Base-by-base conservation (phyloP, 2,329 filamentous ascomycete species). In the Pseudocercospora crystallina region DNA sequence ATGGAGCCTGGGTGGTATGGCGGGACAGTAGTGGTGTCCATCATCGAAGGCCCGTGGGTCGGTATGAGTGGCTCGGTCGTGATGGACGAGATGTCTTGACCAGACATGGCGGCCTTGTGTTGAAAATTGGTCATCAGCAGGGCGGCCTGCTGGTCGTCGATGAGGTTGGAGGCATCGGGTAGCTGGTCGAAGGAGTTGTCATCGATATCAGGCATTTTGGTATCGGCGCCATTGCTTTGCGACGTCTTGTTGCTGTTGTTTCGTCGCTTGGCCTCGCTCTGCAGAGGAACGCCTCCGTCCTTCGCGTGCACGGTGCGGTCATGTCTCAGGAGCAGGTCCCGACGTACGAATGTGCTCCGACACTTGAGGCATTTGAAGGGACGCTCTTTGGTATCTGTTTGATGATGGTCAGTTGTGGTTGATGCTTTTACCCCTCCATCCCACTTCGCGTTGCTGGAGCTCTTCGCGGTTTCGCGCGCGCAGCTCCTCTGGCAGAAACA, bases 321-420 rank as follows among this genome's bases (percentile, higher is more conserved):
- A 77, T 99, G 94, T 71, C 94, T 88, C 61, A 99, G 84, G 46
- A 99, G 85, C 57, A 99, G 81, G 76, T 99, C 94, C 74, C 94
- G 89, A 71, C 94, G 89, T 65, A 99, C 94, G 71, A 99, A 99
- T 56, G 94, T 99, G 79, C 91, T 96, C 68, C 91, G 83, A 74
- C 94, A 99, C 77, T 99, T 99, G 78, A 90, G 81, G 75, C 94
- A 99, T 73, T 97, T 97, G 81, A 99, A 99, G 33, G 94, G 94
- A 58, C 94, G 86, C 75, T 97, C 94, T 76, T 99, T 99, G 59
- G 94, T 99, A 73, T 97, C 92, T 97, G 73, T 55, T 50, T 47
- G 33, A 42, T 17, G 34, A 15, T 43, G 20, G 53, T 44, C 31
- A 36, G 49, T 14, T 26, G 15, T 40, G 44, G 35, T 40, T 51